Base-by-base conservation (phyloP, 2,329 filamentous ascomycete species). In the Neurospora crassa region DNA sequence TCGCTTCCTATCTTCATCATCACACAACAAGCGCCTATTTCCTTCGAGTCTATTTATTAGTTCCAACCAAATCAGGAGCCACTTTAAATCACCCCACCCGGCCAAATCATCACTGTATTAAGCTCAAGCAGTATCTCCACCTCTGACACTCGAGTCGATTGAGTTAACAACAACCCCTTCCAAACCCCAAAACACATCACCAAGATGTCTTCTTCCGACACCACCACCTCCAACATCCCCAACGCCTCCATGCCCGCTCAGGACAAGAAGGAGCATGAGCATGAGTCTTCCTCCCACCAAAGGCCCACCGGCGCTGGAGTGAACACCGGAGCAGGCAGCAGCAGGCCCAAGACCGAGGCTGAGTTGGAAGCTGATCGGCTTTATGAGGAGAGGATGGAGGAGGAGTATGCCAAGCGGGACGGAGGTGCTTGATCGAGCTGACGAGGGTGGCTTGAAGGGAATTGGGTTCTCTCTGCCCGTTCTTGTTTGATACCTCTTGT, bases 361-460 rank as follows among this genome's bases (percentile, higher is more conserved):
- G 84, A 87, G 78, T 73, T 81, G 71, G 83, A 85, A 74, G 85
- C 85, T 1, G 85, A 87, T 74, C 77, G 81, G 34, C 71, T 81
- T 53, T 87, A 87, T 69, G 84, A 86, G 72, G 85, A 86, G 78
- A 78, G 80, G 4, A 86, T 87, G 77, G 85, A 87, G 80, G 85
- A 87, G 63, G 85, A 87, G 78, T 87, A 87, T 73, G 85, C 85
- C 67, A 87, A 86, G 81, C 78, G 84, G 45, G 85, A 87, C 69
- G 85, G 85, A 7, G 85, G 85, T 40, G 81, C 84, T 18, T 86
- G 69, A 73, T 29, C 5, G 29, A 29, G 43, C 84, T 18, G 86
- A 70, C 72, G 43, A n/a, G 18, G 5, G 42, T 43, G 18, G 18
- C n/a, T 37, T 37, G 37, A 37, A 10, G 18, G 2, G 42, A 43